phyloP scores from a whole-genome alignment of 768 basidiomycete genomes.

The Suillus luteus region DNA sequence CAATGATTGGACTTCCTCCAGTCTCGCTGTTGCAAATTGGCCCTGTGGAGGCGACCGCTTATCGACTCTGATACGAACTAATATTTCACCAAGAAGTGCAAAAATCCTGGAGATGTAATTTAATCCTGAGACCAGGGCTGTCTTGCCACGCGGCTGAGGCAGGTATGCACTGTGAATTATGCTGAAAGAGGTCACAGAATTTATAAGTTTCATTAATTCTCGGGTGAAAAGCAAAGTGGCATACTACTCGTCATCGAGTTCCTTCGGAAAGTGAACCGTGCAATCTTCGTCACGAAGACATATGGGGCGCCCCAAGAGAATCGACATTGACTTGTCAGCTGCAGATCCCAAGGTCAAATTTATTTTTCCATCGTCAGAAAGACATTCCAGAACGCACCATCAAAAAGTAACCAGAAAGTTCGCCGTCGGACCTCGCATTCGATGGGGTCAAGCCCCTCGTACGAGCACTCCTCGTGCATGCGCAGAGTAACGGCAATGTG shows the following conservation, averaged over 20 bases:
- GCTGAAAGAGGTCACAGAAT: constrained; percentile 38
- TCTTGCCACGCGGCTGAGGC: constrained; percentile 86
- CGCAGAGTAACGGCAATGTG: constrained; percentile 81
- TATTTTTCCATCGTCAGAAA: not conserved
- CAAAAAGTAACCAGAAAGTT: constrained; percentile 88
- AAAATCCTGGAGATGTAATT: constrained; percentile 88
- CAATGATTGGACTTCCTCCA: constrained; percentile 83
- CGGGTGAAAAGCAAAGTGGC: constrained; percentile 36
- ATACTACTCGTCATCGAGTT: constrained; percentile 88
- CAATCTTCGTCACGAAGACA: constrained; percentile 90
- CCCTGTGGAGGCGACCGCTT: constrained; percentile 85
- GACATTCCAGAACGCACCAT: constrained; percentile 51
- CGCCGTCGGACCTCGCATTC: constrained; percentile 87
- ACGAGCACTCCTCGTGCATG: constrained; percentile 85
- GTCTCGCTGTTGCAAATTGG: constrained; percentile 78
- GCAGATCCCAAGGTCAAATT: constrained; percentile 15
- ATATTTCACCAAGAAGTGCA: constrained; percentile 81
- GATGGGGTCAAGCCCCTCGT: constrained; percentile 81
- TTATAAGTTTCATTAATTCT: constrained; percentile 31
- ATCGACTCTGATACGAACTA: constrained; percentile 84
- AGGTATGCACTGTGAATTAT: constrained; percentile 85
- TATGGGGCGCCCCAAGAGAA: constrained; percentile 81
- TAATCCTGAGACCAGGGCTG: constrained; percentile 81
- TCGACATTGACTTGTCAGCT: constrained; percentile 92
- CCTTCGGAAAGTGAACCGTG: constrained; percentile 84